Evolutionary conservation across 2,329 filamentous ascomycete genomes (phyloP), one percentile per base, ranked within the genome.

Genomic region (Ciborinia camelliae): DNA sequence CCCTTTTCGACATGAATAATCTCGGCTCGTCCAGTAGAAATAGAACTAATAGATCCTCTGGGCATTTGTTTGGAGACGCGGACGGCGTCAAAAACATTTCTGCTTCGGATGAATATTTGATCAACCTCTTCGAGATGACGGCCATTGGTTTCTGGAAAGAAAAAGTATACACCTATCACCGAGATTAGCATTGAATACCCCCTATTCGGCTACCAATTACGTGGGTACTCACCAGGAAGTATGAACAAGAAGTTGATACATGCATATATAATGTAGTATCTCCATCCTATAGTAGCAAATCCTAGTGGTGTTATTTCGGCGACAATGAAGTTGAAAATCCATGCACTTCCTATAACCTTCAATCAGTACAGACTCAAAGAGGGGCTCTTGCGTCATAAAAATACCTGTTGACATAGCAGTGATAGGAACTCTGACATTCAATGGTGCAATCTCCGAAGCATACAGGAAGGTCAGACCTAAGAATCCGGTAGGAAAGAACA

Each of bases 211-310:
- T n/a, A 15, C 3, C 10, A 12, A 15, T 54, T 10, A 20, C 15
- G 30, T 18, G 30, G 9, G 12, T 6, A n/a, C 52, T 43, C 37
- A 51, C 62, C 62, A 10, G 52, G 62, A 28, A 64, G 32, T 53
- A 62, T 61, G 20, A 62, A 37, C 26, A 59, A 54, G 51, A 54
- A 63, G 26, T 62, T 63, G 37, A 70, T 68, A 18, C 66, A 68
- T 26, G 86, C 86, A 71, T 89, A 90, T 69, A 90, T 84, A 71
- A 85, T 83, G 73, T 89, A 89, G 0, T 86, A 89, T 70, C 84
- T 78, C 76, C 85, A 83, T 14, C 77, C 75, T 66, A 89, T 88
- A 65, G 77, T 83, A 63, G 81, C 76, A 62, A 78, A 75, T 12
- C 69, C 68, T 8, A 78, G 69, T 0, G 77, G 77, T 15, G 77